Base-by-base conservation (phyloP, 345 rosid genomes). In the Psidium friedrichsthalianum region DNA sequence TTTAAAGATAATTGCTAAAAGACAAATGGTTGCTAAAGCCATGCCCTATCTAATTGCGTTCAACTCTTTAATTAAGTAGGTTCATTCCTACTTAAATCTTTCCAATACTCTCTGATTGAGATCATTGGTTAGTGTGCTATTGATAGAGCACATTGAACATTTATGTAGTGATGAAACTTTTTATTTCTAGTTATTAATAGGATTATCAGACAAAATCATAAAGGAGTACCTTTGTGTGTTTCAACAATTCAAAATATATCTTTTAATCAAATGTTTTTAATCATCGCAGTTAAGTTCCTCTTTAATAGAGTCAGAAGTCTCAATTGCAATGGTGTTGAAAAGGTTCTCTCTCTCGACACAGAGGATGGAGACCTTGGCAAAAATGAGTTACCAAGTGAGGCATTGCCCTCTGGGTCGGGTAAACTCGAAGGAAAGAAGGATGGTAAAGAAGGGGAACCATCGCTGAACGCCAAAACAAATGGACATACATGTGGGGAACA, bases 231-330 rank as follows among this genome's bases (percentile, higher is more conserved):
- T 40, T 40, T 55, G 44, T 24, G 80, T 78, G 24, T 49, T 18
- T 9, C 8, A 25, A 21, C 40, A 56, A 44, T 64, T 40, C 29
- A 25, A 64, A 36, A 83, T 61, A 57, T 29, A 44, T 82, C 57
- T 83, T 53, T 90, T 86, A 85, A 15, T 42, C 85, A 1, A n/a
- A 82, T 85, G 84, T 89, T 82, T 87, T 74, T 83, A 87, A 88
- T 87, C 87, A 51, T 87, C 92, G 94, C 96, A 97, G 99, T 87
- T 83, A 90, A 95, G 89, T 88, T 69, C 89, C 51, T 97, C 82
- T 90, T 96, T 81, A 97, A 94, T 89, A 91, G 83, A 90, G 86
- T 55, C 53, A 85, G 84, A 83, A 86, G 82, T 86, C 86, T 83
- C 88, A 88, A 88, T 78, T 51, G 89, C 22, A 49, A 40, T 56